Evolutionary conservation across 805 yeast genomes (phyloP), one percentile per base, ranked within the genome.

Genomic region (Schizosaccharomyces japonicus): DNA sequence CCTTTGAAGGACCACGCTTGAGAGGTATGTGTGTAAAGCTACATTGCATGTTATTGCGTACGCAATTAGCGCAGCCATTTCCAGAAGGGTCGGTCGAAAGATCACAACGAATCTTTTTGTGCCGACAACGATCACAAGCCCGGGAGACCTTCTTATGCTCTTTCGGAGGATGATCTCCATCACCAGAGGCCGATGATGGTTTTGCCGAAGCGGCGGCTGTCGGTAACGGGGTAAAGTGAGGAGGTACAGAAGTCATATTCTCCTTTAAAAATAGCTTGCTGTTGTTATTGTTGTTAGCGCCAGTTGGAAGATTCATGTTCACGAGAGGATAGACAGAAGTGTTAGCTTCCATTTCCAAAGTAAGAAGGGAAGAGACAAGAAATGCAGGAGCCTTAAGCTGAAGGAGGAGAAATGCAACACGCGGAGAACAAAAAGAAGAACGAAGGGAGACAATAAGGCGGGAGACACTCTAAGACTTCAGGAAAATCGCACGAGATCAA

Each of bases 1-100:
- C 74, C 54, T 72, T 73, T 1, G 75, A 65, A 2, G 80, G 80
- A 1, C 80, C 80, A 48, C 80, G 62, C 52, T 75, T 74, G 56
- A 74, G 61, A 26, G 78, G 80, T 25, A 70, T 61, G 30, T 79
- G 63, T 23, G 71, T 65, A 54, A 73, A 74, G 6, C 73, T 63
- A 59, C 80, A 74, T 26, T 58, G 60, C 27, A 70, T 75, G 52
- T 67, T 67, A 40, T 68, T 64, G 47, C 73, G 68, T 19, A 60
- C 55, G 58, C 80, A 74, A 49, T 72, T 70, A 28, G 69, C 63
- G 59, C 80, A 74, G n/a, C 44, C 52, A 19, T 47, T 52, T 13
- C 57, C 52, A 3, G 53, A 51, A 17, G 52, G 55, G 26, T 56
- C 58, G 28, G 57, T 61, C 26, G 57, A 48, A 11, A 57, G 57